Percentiles rank a stretch among this genome's conserved stretches.
phyloP scores from a whole-genome alignment of 176 grass and related monocot species.

The Carex cristatella region DNA sequence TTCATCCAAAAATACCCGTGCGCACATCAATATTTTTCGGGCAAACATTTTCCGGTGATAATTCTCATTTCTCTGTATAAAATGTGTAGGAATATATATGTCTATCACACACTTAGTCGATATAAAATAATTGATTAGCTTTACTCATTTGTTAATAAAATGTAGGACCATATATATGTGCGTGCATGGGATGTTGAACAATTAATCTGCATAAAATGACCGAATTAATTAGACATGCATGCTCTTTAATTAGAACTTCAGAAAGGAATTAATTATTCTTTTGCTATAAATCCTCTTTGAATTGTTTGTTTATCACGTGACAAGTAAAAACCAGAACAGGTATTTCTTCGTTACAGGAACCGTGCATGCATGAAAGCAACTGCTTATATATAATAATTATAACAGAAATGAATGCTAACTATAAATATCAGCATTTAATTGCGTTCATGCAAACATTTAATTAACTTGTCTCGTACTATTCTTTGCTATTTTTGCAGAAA shows the following conservation, averaged over 20 bases:
- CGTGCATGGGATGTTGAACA: neutral
- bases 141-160: neutral
- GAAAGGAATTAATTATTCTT: neutral
- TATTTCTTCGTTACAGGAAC: neutral
- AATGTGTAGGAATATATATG: neutral
- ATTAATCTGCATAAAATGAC: neutral
- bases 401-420: neutral
- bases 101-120: neutral
- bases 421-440: slow-evolving; percentile 9
- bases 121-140: neutral
- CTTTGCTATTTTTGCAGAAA: neutral
- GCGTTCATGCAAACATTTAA: neutral
- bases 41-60: no score
- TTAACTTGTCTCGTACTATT: neutral
- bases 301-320: neutral
- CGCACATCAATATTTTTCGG: no score
- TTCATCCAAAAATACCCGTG: no score
- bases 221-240: neutral
- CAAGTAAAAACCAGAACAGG: neutral
- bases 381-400: neutral
- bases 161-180: neutral
- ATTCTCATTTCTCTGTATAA: neutral
- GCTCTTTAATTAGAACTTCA: neutral
- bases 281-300: neutral
- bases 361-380: neutral